phyloP scores from a whole-genome alignment of 2,329 filamentous ascomycete species.

The Eutypa lata region DNA sequence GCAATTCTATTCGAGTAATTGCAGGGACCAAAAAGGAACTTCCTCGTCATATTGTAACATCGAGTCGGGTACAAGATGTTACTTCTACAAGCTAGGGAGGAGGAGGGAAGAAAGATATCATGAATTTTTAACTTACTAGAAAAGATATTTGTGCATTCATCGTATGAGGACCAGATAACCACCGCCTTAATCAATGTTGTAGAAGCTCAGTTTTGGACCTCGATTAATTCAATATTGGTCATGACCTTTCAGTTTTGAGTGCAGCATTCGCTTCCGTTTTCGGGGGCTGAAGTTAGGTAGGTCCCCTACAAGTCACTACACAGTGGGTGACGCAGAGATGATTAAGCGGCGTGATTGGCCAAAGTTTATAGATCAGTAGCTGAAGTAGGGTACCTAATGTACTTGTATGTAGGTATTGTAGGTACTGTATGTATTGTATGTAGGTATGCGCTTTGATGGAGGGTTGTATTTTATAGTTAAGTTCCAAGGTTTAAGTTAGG shows the following conservation, averaged over 20 bases:
- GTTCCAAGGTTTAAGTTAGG: neutral
- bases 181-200: neutral
- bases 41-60: neutral
- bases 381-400: neutral
- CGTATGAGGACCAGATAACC: constrained; percentile 4
- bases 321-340: neutral
- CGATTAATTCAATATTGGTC: too few species aligned
- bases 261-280: neutral
- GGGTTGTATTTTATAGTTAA: neutral
- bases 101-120: neutral
- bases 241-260: neutral
- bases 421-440: too few species aligned
- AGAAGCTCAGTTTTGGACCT: neutral
- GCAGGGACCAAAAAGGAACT: too few species aligned
- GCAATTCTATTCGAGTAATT: constrained; percentile 3
- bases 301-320: neutral
- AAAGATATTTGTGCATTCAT: constrained; percentile 35
- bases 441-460: too few species aligned
- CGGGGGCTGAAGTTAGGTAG: neutral
- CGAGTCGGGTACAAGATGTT: neutral
- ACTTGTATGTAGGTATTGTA: neutral
- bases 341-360: neutral
- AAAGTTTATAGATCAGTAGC: neutral
- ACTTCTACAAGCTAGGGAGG: neutral
- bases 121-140: constrained; percentile 23